Base-by-base conservation (phyloP, 768 basidiomycete species). In the Rhodotorula taiwanensis region DNA sequence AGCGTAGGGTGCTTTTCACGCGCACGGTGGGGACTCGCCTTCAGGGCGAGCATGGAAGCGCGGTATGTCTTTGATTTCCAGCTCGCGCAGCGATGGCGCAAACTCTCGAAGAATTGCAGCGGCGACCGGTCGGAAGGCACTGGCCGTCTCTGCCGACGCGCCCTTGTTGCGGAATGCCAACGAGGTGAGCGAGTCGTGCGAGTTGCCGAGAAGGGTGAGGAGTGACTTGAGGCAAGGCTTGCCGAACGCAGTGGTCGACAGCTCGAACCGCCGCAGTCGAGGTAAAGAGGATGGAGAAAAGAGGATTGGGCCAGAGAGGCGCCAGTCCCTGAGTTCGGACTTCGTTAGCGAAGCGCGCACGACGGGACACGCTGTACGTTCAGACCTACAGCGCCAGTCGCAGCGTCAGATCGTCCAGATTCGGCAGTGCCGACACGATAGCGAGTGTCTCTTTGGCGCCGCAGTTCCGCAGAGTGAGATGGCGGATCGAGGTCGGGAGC, bases 101-200 rank as follows among this genome's bases (percentile, higher is more conserved):
- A 54, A 55, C 0, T 1, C 5, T 4, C 30, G 28, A 25, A 69
- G 25, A 1, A 69, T 42, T 1, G 55, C 55, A 0, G 25, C 4
- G 2, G 59, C 55, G n/a, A 69, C 43, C 5, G 59, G 62, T 4
- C 47, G 15, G 43, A 69, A 58, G 18, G 53, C 31, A 0, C 41
- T 27, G 36, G 30, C 0, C 2, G 43, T 30, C 15, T 21, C 34
- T 3, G 15, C 3, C 15, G 49, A 7, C 3, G 54, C 51, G 6
- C 59, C 62, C 25, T 69, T 69, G 62, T 64, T 69, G 20, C 67
- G 55, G 4, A 69, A 21, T 0, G 59, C 28, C 16, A 69, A 59
- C 18, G 58, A 50, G 4, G 27, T n/a, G 47, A 69, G 55, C n/a
- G 67, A 44, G 2, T 50, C 47, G 18, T 18, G 52, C 28, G 62